phyloP scores from a whole-genome alignment of 148 eudicot genomes.

The Chenopodium album region DNA sequence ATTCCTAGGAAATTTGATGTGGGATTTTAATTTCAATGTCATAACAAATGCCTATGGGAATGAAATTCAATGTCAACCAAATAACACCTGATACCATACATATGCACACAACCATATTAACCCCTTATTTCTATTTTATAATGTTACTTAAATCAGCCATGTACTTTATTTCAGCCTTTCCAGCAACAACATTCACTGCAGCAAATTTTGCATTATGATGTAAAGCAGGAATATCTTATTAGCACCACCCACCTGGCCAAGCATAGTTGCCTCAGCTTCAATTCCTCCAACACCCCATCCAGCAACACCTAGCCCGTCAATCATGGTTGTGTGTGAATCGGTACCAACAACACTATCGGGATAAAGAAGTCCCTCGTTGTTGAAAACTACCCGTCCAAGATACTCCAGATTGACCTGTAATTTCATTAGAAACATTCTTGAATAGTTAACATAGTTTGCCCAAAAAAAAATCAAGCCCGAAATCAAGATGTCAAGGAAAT shows the following conservation, averaged over 20 bases:
- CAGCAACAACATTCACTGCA: background rate
- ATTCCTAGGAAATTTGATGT: too few relatives aligned
- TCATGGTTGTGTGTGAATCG: conserved; percentile 98
- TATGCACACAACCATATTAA: too few relatives aligned
- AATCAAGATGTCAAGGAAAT: background rate
- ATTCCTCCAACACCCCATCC: conserved; percentile 99
- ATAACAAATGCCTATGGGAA: too few relatives aligned
- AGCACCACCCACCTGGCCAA: conserved; percentile 72
- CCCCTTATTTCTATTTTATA: too few relatives aligned
- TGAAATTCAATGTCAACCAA: too few relatives aligned
- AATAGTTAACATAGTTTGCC: background rate
- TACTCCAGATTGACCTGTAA: conserved; percentile 93
- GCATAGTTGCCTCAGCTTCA: conserved; percentile 98
- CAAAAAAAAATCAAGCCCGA: background rate
- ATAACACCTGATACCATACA: too few relatives aligned
- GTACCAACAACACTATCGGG: conserved; percentile 99
- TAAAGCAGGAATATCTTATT: background rate
- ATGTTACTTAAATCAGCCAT: background rate
- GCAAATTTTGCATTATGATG: background rate
- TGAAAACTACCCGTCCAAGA: conserved; percentile 97
- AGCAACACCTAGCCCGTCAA: conserved; percentile 96
- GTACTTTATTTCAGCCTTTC: background rate
- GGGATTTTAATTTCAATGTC: too few relatives aligned
- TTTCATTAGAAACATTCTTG: background rate
- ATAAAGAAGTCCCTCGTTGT: conserved; percentile 73